Evolutionary conservation across 768 basidiomycete genomes (phyloP), one percentile per base, ranked within the genome.

Genomic region (Mycena vitilis): DNA sequence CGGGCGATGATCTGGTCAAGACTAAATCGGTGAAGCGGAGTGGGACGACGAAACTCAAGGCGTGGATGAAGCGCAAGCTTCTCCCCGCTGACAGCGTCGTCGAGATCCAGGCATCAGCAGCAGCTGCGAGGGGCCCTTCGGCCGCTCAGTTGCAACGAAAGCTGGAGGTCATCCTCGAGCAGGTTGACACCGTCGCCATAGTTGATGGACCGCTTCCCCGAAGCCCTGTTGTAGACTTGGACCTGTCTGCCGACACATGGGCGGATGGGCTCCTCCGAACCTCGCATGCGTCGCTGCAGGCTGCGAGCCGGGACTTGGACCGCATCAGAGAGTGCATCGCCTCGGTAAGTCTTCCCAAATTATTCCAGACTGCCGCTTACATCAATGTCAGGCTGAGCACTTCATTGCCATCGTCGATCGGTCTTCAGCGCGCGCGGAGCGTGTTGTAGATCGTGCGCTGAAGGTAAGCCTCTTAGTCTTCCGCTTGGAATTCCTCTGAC

Each of bases 41-140:
- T 18, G 82, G 84, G 16, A 79, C 86, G 6, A 82, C 85, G 53
- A 87, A 83, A 69, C 75, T 92, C 52, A 90, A 87, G 71, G 82
- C 86, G 6, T 92, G 91, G 91, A 78, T 89, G 73, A 88, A 84
- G 78, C 87, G 86, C 69, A 90, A 90, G 68, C 81, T 91, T 36
- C 71, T 79, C 10, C 75, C 79, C 3, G 81, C 30, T 30, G 69
- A 70, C 30, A 30, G 2, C 22, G 34, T 25, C 42, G 56, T 48
- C 44, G 63, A 56, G 1, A 34, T 23, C 15, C 20, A 2, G 30
- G 30, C 30, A 30, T 30, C 54, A 47, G 15, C 30, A 34, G 52
- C 9, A 22, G 22, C 2, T 38, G 22, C 47, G 11, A 48, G 48
- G 30, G 25, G 12, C n/a, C 16, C 20, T 11, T 4, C 47, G 13